Base-by-base conservation (phyloP, 2,329 filamentous ascomycete species). In the Alternaria triticimaculans region DNA sequence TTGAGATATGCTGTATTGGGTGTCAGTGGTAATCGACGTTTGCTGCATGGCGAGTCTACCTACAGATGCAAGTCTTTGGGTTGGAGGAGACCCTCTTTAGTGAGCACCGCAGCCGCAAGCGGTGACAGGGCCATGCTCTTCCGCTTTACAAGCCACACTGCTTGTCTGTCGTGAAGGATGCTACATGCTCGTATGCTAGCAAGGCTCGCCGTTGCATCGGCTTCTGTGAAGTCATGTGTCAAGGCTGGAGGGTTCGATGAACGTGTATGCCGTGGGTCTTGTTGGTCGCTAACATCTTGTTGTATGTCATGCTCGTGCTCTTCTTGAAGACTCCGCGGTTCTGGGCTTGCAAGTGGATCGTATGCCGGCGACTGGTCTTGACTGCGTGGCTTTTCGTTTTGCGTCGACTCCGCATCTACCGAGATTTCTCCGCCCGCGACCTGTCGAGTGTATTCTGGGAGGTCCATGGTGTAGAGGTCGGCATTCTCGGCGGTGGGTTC, bases 41-140 rank as follows among this genome's bases (percentile, higher is more conserved):
- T 46, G 15, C 3, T 23, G 11, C 21, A 4, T 14, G 18, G 14
- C 45, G 25, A 23, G 11, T 15, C n/a, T 33, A 60, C 70, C 61
- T 62, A 77, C 69, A 78, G 65, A 37, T 76, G 70, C 1, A 80
- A 63, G 21, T 80, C 66, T 57, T 72, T 72, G 5, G 57, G 33
- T 18, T 56, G 55, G 1, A 78, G 21, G 3, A 75, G 54, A 8
- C 72, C 71, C 58, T 76, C 74, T 26, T 73, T 75, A 14, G 67
- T 62, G 2, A 80, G 65, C 10, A 76, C 67, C 5, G 72, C 68
- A 20, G 73, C 76, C 10, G 71, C 75, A 7, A 80, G 56, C 7
- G 73, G 70, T 20, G 70, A 74, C 3, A 78, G 64, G 11, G 70
- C 63, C 18, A 73, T 54, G 12, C 72, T 64, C 14, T 73, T 75